Conservation (phyloP, 495 filamentous ascomycete genomes). For the Choiromyces venosus region DNA sequence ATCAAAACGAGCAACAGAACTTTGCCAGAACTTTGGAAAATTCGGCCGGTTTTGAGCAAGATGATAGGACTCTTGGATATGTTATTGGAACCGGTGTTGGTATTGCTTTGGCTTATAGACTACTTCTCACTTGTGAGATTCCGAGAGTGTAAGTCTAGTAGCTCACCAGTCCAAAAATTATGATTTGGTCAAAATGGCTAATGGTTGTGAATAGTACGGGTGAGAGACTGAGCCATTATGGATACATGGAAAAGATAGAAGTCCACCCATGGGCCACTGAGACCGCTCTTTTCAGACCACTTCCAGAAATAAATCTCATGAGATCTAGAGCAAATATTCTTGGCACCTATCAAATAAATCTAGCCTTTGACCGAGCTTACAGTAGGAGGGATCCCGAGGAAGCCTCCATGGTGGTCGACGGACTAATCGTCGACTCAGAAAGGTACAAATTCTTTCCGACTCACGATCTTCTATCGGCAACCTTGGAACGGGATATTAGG, state of each 20-base stretch:
- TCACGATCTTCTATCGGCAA: not conserved
- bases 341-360: not conserved
- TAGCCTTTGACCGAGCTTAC: not conserved
- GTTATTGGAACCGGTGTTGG: constrained; percentile 26
- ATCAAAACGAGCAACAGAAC: not conserved
- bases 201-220: constrained; percentile 6
- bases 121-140: constrained; percentile 23
- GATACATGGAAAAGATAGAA: constrained; percentile 17
- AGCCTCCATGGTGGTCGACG: not conserved
- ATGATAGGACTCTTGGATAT: constrained; percentile 24
- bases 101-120: constrained; percentile 26
- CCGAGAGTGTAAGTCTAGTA: constrained; percentile 22
- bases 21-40: constrained; percentile 10
- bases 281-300: constrained; percentile 29
- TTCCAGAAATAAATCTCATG: not conserved
- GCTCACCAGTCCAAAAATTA: not conserved
- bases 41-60: constrained; percentile 19
- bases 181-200: not conserved
- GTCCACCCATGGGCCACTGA: constrained; percentile 26
- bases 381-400: not conserved
- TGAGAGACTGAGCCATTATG: constrained; percentile 32
- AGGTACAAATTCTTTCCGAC: not conserved
- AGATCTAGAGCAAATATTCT: not conserved
- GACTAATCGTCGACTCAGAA: not conserved
- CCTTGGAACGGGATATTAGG: not conserved